phyloP scores from a whole-genome alignment of 1,284 basidiomycete species.

The Sporisorium exsertum region DNA sequence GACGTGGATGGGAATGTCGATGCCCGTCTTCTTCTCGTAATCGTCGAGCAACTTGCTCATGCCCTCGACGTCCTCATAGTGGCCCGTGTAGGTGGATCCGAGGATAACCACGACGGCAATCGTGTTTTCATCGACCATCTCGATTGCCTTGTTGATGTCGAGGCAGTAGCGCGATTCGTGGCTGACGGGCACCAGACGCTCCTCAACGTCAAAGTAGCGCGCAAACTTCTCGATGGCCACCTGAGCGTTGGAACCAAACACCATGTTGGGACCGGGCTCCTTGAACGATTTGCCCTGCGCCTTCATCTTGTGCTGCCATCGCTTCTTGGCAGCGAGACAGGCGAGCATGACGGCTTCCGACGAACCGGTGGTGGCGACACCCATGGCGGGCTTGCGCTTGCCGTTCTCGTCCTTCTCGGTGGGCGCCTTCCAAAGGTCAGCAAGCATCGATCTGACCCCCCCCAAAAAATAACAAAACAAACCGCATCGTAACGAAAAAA shows the following conservation, averaged over 20 bases:
- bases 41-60: slow-evolving; percentile 87
- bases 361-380: slow-evolving; percentile 90
- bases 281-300: slow-evolving; percentile 75
- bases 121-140: slow-evolving; percentile 89
- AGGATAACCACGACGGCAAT: slow-evolving; percentile 73
- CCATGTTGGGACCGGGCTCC: slow-evolving; percentile 75
- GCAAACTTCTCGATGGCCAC: slow-evolving; percentile 74
- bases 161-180: slow-evolving; percentile 75
- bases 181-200: slow-evolving; percentile 61
- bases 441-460: slow-evolving; percentile 89
- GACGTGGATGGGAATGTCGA: slow-evolving; percentile 75
- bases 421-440: slow-evolving; percentile 88
- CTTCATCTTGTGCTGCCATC: slow-evolving; percentile 90
- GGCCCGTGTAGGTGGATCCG: slow-evolving; percentile 86
- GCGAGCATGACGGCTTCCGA: slow-evolving; percentile 90
- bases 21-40: slow-evolving; percentile 83
- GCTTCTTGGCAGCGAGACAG: slow-evolving; percentile 92
- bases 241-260: slow-evolving; percentile 86
- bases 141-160: slow-evolving; percentile 84
- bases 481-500: too few relatives aligned
- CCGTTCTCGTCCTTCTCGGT: slow-evolving; percentile 46
- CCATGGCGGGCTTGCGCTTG: slow-evolving; percentile 58
- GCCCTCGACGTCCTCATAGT: slow-evolving; percentile 90
- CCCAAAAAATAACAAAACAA: too few relatives aligned
- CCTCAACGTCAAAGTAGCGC: slow-evolving; percentile 88